These are phyloP conservation scores for Hypoxylon sp. DNA, from an alignment of 2,329 filamentous ascomycete species.

Conservation along the genomic window DNA sequence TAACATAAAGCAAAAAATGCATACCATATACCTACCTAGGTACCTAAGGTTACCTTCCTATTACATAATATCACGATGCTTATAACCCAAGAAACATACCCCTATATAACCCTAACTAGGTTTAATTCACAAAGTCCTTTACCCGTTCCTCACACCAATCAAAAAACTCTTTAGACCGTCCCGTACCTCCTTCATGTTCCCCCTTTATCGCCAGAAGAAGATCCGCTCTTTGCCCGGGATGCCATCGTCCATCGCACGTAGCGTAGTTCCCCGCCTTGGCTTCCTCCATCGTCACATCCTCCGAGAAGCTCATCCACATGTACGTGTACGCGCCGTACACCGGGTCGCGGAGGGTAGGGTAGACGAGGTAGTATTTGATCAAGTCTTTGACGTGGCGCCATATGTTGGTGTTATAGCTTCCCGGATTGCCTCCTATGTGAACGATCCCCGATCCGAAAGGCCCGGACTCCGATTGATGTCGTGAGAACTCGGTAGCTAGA, in stretches of 20 bases:
- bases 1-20: too few species aligned
- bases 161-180: slow-evolving; percentile 41
- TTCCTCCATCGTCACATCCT: slow-evolving; percentile 41
- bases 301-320: slow-evolving; percentile 48
- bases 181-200: slow-evolving; percentile 40
- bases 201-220: slow-evolving; percentile 38
- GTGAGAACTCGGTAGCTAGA: slow-evolving; percentile 46
- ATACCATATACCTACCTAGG: too few species aligned
- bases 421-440: slow-evolving; percentile 42
- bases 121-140: slow-evolving; percentile 25
- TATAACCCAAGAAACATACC: not conserved
- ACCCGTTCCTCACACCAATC: slow-evolving; percentile 43
- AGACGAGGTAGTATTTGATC: slow-evolving; percentile 23
- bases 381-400: slow-evolving; percentile 33
- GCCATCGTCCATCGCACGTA: slow-evolving; percentile 48
- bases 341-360: slow-evolving; percentile 28
- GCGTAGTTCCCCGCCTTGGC: slow-evolving; percentile 43
- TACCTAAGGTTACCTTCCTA: too few species aligned
- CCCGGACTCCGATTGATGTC: slow-evolving; percentile 30
- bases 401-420: slow-evolving; percentile 42
- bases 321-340: slow-evolving; percentile 45
- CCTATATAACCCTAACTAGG: not conserved
- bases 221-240: slow-evolving; percentile 46
- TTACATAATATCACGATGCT: not conserved
- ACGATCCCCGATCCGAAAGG: slow-evolving; percentile 24